Evolutionary conservation across 192 early-diverging fungal genomes (phyloP).

Genomic region (Backusella morwellensis): DNA sequence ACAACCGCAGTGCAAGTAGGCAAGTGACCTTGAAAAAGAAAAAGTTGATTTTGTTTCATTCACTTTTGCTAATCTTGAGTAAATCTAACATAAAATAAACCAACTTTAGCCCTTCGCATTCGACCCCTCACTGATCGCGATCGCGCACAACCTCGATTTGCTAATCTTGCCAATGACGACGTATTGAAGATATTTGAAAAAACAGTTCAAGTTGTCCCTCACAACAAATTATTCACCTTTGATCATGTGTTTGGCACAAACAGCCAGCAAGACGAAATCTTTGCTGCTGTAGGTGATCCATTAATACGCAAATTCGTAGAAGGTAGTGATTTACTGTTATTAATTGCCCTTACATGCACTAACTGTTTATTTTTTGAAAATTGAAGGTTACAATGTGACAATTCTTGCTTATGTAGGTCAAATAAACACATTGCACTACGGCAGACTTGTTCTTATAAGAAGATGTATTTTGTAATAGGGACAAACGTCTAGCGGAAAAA

Average conservation of each 20-base stretch:
- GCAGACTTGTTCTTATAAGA: background rate
- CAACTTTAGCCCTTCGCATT: conserved; percentile 30
- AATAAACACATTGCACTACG: conserved; percentile 9
- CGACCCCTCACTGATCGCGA: conserved; percentile 31
- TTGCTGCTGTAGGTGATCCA: conserved; percentile 19
- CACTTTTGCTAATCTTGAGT: background rate
- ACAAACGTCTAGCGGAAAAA: conserved; percentile 93
- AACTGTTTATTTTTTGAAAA: background rate
- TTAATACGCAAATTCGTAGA: conserved; percentile 35
- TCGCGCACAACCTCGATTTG: conserved; percentile 35
- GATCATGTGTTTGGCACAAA: conserved; percentile 37
- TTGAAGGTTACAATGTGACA: conserved; percentile 86
- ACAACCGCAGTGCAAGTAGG: conserved; percentile 42
- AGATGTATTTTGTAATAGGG: conserved; percentile 31
- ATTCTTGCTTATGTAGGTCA: conserved; percentile 82
- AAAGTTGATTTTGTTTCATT: background rate
- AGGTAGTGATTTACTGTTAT: conserved; percentile 6
- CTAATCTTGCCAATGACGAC: conserved; percentile 28
- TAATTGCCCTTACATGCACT: background rate
- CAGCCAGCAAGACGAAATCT: conserved; percentile 31
- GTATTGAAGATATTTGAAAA: conserved; percentile 25
- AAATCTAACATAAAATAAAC: conserved; percentile 6
- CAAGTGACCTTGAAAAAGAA: conserved; percentile 5
- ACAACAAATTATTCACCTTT: conserved; percentile 31
- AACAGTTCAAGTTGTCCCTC: conserved; percentile 31